Evolutionary conservation across 768 basidiomycete species (phyloP).

Genomic region (Podaxis pistillaris): DNA sequence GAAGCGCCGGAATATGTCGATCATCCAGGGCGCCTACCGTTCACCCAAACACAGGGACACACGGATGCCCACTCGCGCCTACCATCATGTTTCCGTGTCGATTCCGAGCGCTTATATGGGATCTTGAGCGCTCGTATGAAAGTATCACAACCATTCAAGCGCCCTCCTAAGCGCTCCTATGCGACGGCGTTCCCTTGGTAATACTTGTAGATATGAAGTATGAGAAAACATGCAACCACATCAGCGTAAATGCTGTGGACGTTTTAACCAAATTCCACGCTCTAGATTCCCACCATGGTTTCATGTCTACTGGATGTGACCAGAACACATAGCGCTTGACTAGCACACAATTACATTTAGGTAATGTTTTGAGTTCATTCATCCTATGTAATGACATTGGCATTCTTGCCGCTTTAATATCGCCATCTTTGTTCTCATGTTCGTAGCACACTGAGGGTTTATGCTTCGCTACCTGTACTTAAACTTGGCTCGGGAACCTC

Average conservation of each 20-base stretch:
- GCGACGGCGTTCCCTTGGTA: background rate
- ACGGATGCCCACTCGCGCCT: background rate
- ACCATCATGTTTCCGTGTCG: conserved; percentile 1
- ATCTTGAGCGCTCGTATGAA: background rate
- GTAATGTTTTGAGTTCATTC: background rate
- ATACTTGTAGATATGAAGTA: background rate
- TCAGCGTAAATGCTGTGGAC: background rate
- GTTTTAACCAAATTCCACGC: background rate
- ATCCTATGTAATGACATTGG: background rate
- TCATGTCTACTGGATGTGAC: background rate
- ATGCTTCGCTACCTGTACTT: background rate
- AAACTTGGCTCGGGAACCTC: background rate
- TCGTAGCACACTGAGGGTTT: background rate
- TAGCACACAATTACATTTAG: background rate
- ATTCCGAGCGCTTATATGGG: background rate
- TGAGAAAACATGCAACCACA: background rate
- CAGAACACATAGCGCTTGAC: background rate
- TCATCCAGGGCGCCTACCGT: background rate
- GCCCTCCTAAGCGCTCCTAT: background rate
- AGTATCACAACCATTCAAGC: background rate
- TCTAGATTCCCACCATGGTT: background rate
- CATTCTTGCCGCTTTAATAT: background rate
- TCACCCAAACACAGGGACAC: background rate
- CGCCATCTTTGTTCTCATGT: background rate
- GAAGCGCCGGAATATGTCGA: background rate